Evolutionary conservation across 2,329 filamentous ascomycete genomes (phyloP).

Genomic region (Lecanosticta acicola): DNA sequence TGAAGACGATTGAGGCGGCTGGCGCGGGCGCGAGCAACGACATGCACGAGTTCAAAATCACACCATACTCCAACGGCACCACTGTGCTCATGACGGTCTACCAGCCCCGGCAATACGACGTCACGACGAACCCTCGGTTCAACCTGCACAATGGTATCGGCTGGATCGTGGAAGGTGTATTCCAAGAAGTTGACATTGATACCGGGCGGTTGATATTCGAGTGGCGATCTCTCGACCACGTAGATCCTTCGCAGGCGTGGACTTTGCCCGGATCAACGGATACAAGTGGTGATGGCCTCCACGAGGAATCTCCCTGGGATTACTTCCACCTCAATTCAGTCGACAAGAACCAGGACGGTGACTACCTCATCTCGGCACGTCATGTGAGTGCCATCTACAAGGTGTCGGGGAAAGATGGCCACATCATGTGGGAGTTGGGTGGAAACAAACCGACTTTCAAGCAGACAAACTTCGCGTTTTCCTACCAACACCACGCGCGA

Average conservation of each 20-base stretch:
- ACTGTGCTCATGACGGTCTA: conserved; percentile 37
- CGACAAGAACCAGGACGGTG: conserved; percentile 45
- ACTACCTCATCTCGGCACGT: conserved; percentile 47
- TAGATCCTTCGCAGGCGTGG: conserved; percentile 46
- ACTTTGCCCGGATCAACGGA: conserved; percentile 41
- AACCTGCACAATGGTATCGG: conserved; percentile 41
- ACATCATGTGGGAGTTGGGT: conserved; percentile 48
- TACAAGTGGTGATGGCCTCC: conserved; percentile 44
- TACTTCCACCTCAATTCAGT: conserved; percentile 53
- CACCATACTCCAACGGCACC: conserved; percentile 39
- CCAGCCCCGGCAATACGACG: conserved; percentile 40
- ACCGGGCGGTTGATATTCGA: conserved; percentile 54
- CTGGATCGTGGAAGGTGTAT: conserved; percentile 49
- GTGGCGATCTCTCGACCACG: conserved; percentile 54
- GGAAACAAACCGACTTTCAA: conserved; percentile 46
- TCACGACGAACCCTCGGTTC: conserved; percentile 37
- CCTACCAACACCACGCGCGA: conserved; percentile 51
- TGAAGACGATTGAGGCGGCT: conserved; percentile 41
- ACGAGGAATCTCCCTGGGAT: conserved; percentile 46
- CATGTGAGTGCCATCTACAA: conserved; percentile 46
- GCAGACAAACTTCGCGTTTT: conserved; percentile 44
- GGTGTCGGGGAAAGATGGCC: conserved; percentile 41
- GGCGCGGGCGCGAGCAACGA: conserved; percentile 42
- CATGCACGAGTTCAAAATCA: conserved; percentile 50
- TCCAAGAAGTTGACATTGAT: conserved; percentile 52